These are phyloP conservation scores for Xylaria flabelliformis DNA, from an alignment of 495 filamentous ascomycete genomes.

Conservation along the genomic window DNA sequence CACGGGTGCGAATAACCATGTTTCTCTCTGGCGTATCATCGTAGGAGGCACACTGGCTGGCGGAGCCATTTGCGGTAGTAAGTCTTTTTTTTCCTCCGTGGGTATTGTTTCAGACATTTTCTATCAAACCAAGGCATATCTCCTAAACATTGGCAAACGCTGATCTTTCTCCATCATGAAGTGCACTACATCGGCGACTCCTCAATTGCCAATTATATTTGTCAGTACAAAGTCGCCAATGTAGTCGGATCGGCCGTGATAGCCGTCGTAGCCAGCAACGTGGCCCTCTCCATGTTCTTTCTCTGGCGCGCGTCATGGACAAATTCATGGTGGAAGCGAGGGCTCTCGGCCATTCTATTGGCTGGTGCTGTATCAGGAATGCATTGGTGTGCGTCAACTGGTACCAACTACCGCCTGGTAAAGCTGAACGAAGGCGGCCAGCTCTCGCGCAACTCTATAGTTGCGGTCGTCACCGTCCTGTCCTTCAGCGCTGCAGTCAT, in stretches of 20 bases:
- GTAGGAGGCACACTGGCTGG: conserved; percentile 72
- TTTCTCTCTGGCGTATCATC: conserved; percentile 63
- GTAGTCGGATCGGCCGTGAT: conserved; percentile 75
- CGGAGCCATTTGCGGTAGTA: conserved; percentile 72
- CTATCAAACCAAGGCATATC: neutral
- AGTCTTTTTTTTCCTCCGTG: neutral
- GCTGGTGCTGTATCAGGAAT: conserved; percentile 81
- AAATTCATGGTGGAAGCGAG: conserved; percentile 76
- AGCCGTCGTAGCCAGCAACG: conserved; percentile 70
- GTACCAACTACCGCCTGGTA: conserved; percentile 67
- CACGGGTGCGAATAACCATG: conserved; percentile 60
- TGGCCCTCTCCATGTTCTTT: conserved; percentile 79
- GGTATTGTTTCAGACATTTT: neutral
- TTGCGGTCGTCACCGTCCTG: conserved; percentile 69
- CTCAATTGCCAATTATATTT: conserved; percentile 78
- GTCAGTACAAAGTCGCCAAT: conserved; percentile 60
- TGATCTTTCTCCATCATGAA: neutral
- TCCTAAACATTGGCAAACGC: neutral
- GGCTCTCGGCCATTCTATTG: conserved; percentile 68
- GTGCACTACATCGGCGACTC: conserved; percentile 89
- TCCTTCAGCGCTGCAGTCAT: conserved; percentile 66
- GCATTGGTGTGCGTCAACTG: conserved; percentile 84
- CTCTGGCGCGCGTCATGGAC: conserved; percentile 78
- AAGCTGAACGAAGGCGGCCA: conserved; percentile 39
- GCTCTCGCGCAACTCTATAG: conserved; percentile 61